Percentiles rank a stretch among this genome's conserved stretches.
Conservation (phyloP, 352 stramenopile genomes). For the Phytopythium cucurbitacearum region DNA sequence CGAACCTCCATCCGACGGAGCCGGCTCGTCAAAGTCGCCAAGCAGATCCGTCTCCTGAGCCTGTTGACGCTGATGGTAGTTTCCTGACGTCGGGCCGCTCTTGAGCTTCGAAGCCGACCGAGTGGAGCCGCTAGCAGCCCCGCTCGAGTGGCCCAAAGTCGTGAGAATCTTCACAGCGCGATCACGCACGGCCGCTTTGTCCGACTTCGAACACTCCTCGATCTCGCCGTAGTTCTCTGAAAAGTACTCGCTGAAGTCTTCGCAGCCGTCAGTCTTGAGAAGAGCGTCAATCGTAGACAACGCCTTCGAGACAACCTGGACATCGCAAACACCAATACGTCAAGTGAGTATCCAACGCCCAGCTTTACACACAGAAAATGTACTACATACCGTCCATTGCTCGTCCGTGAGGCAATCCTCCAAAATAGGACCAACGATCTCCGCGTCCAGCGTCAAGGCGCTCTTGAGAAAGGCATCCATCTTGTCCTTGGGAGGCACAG, state of each 20-base stretch:
- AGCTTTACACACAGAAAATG: background rate
- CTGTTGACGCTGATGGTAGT: slow-evolving; percentile 31
- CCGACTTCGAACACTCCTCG: slow-evolving; percentile 59
- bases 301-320: slow-evolving; percentile 91
- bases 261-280: slow-evolving; percentile 72
- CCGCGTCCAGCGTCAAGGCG: slow-evolving; percentile 88
- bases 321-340: slow-evolving; percentile 23
- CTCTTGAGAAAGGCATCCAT: slow-evolving; percentile 90
- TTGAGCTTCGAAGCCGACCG: slow-evolving; percentile 10
- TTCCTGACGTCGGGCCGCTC: slow-evolving; percentile 3
- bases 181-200: slow-evolving; percentile 76
- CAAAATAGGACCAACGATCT: slow-evolving; percentile 92
- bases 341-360: background rate
- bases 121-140: slow-evolving; percentile 11
- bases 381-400: slow-evolving; percentile 55
- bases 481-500: slow-evolving; percentile 93
- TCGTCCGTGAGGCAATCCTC: slow-evolving; percentile 92
- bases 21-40: slow-evolving; percentile 56
- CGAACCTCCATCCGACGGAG: slow-evolving; percentile 21
- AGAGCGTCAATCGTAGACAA: slow-evolving; percentile 92
- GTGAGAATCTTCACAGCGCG: slow-evolving; percentile 74
- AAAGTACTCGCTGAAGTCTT: slow-evolving; percentile 85
- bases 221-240: slow-evolving; percentile 75
- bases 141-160: slow-evolving; percentile 43
- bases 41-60: slow-evolving; percentile 60